phyloP scores from a whole-genome alignment of 768 basidiomycete species.

The Nidularia pulvinata region DNA sequence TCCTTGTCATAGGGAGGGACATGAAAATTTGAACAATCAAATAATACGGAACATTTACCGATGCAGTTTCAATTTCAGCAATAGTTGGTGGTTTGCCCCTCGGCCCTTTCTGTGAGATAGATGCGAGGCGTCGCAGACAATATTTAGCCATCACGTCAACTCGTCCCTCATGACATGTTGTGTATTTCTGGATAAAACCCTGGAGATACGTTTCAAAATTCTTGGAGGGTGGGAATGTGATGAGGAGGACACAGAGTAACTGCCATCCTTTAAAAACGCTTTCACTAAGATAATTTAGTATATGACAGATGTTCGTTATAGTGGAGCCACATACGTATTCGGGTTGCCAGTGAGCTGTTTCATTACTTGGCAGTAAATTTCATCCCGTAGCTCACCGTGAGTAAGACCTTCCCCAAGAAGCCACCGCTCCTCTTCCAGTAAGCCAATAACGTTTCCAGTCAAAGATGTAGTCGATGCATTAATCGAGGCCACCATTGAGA shows the following conservation, averaged over 20 bases:
- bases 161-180: constrained; percentile 66
- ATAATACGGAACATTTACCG: constrained; percentile 40
- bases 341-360: constrained; percentile 90
- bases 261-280: constrained; percentile 94
- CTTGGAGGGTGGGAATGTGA: constrained; percentile 92
- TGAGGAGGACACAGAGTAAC: constrained; percentile 85
- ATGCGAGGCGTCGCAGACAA: constrained; percentile 75
- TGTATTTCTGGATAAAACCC: constrained; percentile 76
- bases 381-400: constrained; percentile 87
- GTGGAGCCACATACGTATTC: constrained; percentile 53
- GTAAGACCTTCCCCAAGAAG: constrained; percentile 76
- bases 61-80: constrained; percentile 91
- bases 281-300: constrained; percentile 46
- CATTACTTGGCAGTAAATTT: constrained; percentile 92
- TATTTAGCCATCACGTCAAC: constrained; percentile 92
- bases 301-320: background rate
- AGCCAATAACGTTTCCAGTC: constrained; percentile 25
- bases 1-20: constrained; percentile 45
- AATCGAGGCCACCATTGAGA: constrained; percentile 40
- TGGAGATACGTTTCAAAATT: constrained; percentile 87
- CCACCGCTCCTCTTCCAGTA: constrained; percentile 89
- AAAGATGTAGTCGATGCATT: constrained; percentile 49
- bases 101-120: constrained; percentile 83
- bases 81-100: constrained; percentile 81
- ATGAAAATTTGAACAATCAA: background rate